Evolutionary conservation across 805 yeast genomes (phyloP).

Genomic region (Limtongozyma cylindracea): DNA sequence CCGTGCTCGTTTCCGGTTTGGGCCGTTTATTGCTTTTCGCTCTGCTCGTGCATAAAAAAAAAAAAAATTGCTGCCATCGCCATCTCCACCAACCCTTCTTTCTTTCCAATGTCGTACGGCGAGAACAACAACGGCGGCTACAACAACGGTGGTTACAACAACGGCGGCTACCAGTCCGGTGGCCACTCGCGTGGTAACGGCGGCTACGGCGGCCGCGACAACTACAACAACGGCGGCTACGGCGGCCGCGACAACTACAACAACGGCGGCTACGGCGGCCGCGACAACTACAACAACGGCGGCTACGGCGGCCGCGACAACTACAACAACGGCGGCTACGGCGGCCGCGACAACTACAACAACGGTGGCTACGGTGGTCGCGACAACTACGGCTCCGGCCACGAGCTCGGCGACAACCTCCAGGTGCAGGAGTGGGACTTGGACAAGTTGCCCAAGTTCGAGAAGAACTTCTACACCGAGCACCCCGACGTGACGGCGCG

Average conservation of each 20-base stretch:
- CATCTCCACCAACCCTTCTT: not conserved
- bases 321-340: constrained; percentile 9
- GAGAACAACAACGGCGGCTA: no score
- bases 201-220: constrained; percentile 4
- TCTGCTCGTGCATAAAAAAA: constrained; percentile 1
- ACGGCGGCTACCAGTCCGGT: no score
- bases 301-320: constrained; percentile 9
- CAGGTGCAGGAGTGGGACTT: constrained; percentile 64
- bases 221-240: constrained; percentile 10
- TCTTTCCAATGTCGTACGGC: not conserved
- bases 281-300: constrained; percentile 4
- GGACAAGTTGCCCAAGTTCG: constrained; percentile 62
- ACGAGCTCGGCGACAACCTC: constrained; percentile 21
- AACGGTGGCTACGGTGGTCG: constrained; percentile 10
- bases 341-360: no score
- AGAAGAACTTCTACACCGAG: constrained; percentile 86
- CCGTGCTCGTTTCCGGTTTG: no score
- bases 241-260: constrained; percentile 4
- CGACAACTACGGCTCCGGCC: constrained; percentile 7
- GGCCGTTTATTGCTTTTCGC: constrained; percentile 1
- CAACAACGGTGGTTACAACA: no score
- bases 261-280: constrained; percentile 6
- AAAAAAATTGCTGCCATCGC: constrained; percentile 1
- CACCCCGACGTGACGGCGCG: constrained; percentile 56
- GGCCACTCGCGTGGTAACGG: no score